phyloP scores from a whole-genome alignment of 2,329 filamentous ascomycete species.

The Cladosporium sphaerospermum region DNA sequence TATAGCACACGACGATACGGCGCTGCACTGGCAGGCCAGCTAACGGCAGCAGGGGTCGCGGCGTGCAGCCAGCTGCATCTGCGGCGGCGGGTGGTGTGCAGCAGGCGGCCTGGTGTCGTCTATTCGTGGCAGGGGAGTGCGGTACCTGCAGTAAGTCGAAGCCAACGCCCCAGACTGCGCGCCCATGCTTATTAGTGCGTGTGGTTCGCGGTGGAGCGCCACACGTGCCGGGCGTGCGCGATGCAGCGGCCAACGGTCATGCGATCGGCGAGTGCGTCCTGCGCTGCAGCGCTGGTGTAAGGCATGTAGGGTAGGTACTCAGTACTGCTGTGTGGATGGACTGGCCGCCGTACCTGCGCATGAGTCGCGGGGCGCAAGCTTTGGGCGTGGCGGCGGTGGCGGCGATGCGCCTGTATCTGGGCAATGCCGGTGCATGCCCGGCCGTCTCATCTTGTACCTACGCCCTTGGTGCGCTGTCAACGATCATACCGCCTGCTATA shows the following conservation, averaged over 20 bases:
- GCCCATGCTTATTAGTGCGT: not conserved
- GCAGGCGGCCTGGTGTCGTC: constrained; percentile 1
- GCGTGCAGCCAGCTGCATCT: not conserved
- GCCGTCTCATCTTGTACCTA: too few species aligned
- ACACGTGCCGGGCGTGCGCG: constrained; percentile 8
- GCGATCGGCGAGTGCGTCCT: constrained; percentile 2
- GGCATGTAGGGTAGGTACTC: not conserved
- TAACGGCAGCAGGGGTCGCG: not conserved
- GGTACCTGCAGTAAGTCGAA: constrained; percentile 8
- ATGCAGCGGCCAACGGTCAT: constrained; percentile 9
- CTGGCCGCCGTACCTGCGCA: not conserved
- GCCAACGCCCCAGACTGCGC: constrained; percentile 3
- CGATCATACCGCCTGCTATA: too few species aligned
- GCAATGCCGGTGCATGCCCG: too few species aligned
- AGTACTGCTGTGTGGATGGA: not conserved
- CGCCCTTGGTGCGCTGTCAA: too few species aligned
- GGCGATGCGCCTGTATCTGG: too few species aligned
- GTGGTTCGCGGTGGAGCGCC: constrained; percentile 3
- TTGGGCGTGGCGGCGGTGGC: not conserved
- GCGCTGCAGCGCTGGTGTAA: too few species aligned
- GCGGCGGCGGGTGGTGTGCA: constrained; percentile 2
- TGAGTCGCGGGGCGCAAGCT: constrained; percentile 1
- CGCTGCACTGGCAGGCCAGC: too few species aligned
- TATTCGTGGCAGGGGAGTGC: constrained; percentile 10
- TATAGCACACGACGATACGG: too few species aligned